Percentiles rank a stretch among this genome's conserved stretches.
Evolutionary conservation across 1,139 yeast species (phyloP).

Genomic region (Yamadazyma dushanensis): DNA sequence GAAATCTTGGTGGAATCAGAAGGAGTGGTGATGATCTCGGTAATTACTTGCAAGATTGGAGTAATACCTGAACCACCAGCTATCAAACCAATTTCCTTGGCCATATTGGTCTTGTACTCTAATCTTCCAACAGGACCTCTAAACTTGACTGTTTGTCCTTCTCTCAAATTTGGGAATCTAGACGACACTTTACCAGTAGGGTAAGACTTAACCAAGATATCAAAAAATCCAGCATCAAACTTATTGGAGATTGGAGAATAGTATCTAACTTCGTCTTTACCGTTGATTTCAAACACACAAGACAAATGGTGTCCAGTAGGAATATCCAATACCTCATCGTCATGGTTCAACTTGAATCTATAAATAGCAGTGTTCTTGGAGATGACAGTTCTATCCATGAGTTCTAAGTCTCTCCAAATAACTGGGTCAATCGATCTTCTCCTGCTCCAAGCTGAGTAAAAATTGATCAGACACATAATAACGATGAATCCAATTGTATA

Average conservation of each 20-base stretch:
- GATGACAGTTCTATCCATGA: conserved; percentile 68
- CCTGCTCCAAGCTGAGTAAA: conserved; percentile 48
- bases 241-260: conserved; percentile 75
- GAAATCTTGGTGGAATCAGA: conserved; percentile 61
- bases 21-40: conserved; percentile 64
- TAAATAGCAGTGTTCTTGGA: conserved; percentile 71
- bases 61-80: conserved; percentile 89
- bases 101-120: conserved; percentile 58
- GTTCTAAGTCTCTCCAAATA: conserved; percentile 64
- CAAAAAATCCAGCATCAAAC: conserved; percentile 70
- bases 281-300: conserved; percentile 55
- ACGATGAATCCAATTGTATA: conserved; percentile 49
- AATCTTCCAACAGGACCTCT: conserved; percentile 80
- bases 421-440: conserved; percentile 48
- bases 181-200: conserved; percentile 67
- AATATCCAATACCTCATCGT: conserved; percentile 59
- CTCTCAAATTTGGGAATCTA: conserved; percentile 58
- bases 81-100: conserved; percentile 61
- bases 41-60: conserved; percentile 70
- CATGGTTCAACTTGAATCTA: conserved; percentile 62
- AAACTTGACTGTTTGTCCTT: conserved; percentile 67
- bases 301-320: conserved; percentile 79
- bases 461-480: conserved; percentile 46
- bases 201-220: conserved; percentile 72
- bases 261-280: conserved; percentile 62